Percentiles rank a stretch among this genome's conserved stretches.
Conservation (phyloP, 345 rosid genomes). For the Iberis pinnata region DNA sequence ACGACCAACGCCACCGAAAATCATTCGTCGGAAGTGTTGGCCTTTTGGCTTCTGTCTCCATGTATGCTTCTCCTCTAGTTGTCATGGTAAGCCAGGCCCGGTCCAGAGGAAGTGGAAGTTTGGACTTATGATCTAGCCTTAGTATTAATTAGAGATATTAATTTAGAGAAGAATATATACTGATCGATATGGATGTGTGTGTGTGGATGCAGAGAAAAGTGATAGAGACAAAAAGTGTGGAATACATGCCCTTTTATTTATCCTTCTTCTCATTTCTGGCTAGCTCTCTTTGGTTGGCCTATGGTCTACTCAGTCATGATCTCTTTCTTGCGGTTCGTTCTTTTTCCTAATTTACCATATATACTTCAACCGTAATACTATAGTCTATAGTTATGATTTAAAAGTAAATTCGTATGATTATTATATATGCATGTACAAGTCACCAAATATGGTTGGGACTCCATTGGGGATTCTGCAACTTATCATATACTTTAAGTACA, state of each 20-base stretch:
- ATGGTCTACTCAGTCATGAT: constrained; percentile 70
- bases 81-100: constrained; percentile 54
- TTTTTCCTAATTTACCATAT: background rate
- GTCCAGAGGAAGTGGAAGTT: too few species aligned
- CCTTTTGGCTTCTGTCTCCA: constrained; percentile 47
- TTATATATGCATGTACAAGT: constrained; percentile 29
- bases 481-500: constrained; percentile 52
- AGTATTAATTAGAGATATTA: background rate
- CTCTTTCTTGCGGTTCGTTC: constrained; percentile 64
- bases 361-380: too few species aligned
- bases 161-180: background rate
- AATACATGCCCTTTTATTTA: constrained; percentile 86
- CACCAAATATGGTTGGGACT: constrained; percentile 61
- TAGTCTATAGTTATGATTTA: too few species aligned
- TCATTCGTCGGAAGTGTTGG: constrained; percentile 63
- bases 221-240: constrained; percentile 68
- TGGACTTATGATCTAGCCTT: too few species aligned
- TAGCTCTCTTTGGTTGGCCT: constrained; percentile 62
- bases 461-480: constrained; percentile 74
- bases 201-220: constrained; percentile 54
- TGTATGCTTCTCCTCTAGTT: constrained; percentile 75
- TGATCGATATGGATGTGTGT: constrained; percentile 1
- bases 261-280: constrained; percentile 75
- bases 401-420: background rate
- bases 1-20: constrained; percentile 62